Conservation (phyloP, 2,329 filamentous ascomycete species). For the Chalara sp. region DNA sequence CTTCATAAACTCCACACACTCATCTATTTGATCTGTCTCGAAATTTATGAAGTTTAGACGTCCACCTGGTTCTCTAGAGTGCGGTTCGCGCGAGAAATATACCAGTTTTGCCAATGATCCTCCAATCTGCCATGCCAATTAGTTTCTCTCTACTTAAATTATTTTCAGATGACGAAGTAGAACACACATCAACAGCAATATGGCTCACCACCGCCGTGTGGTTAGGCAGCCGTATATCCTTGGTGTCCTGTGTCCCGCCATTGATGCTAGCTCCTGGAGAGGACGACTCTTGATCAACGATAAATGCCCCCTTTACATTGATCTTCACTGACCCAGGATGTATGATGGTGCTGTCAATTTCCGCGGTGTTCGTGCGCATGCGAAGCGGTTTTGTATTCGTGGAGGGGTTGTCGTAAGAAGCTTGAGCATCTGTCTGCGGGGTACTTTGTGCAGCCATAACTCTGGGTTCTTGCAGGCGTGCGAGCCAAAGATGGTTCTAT, state of each 20-base stretch:
- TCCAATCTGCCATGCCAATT: conserved; percentile 60
- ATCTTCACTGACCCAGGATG: conserved; percentile 75
- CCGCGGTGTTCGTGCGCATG: conserved; percentile 27
- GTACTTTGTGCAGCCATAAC: too few relatives aligned
- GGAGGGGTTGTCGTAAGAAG: too few relatives aligned
- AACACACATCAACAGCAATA: conserved; percentile 85
- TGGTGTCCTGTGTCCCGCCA: conserved; percentile 61
- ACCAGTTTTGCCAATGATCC: conserved; percentile 94
- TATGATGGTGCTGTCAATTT: conserved; percentile 37
- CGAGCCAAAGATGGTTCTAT: too few relatives aligned
- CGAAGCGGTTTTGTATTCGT: conserved; percentile 6
- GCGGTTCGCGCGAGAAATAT: conserved; percentile 87
- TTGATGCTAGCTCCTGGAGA: conserved; percentile 40
- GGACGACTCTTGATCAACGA: conserved; percentile 72
- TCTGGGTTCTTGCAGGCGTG: too few relatives aligned
- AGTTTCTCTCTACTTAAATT: conserved; percentile 5
- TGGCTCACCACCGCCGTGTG: conserved; percentile 94
- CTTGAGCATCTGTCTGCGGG: too few relatives aligned
- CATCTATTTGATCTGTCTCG: conserved; percentile 89
- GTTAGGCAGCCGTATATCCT: conserved; percentile 92
- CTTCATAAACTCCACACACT: conserved; percentile 88
- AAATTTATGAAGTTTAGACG: conserved; percentile 93
- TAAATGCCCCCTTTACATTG: conserved; percentile 94
- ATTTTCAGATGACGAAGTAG: neutral
- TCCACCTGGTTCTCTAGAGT: conserved; percentile 74